phyloP scores from a whole-genome alignment of 768 basidiomycete genomes.

The Lentinula sp. region DNA sequence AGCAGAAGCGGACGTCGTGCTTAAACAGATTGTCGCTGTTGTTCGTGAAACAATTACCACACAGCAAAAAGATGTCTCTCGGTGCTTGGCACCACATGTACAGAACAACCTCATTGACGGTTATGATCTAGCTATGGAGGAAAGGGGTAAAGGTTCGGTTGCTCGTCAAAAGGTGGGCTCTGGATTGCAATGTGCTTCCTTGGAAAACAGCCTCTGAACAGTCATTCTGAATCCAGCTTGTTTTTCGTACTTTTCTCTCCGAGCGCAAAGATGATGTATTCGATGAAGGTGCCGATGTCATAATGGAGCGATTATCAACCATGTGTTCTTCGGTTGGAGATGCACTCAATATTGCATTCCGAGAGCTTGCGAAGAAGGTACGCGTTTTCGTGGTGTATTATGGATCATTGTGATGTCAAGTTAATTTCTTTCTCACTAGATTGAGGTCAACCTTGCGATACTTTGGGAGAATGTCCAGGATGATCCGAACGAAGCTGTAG shows the following conservation, averaged over 20 bases:
- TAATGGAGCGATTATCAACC: constrained; percentile 38
- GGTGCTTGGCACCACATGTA: constrained; percentile 52
- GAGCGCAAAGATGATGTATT: constrained; percentile 45
- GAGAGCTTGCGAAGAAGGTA: constrained; percentile 51
- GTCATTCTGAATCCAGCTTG: constrained; percentile 23
- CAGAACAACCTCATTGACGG: constrained; percentile 43
- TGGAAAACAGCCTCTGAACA: neutral
- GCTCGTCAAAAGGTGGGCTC: constrained; percentile 48
- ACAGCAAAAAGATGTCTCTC: constrained; percentile 56
- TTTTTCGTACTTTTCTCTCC: constrained; percentile 41
- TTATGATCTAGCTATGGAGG: constrained; percentile 48
- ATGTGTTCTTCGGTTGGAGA: constrained; percentile 46
- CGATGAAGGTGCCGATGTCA: constrained; percentile 41
- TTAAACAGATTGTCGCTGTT: constrained; percentile 40
- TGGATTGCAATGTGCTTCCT: neutral
- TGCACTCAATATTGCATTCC: constrained; percentile 39
- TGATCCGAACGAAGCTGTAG: constrained; percentile 36
- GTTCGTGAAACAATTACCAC: constrained; percentile 44
- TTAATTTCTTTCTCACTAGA: constrained; percentile 17
- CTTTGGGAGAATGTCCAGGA: constrained; percentile 53
- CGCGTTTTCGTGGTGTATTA: constrained; percentile 5
- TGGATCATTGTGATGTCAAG: neutral
- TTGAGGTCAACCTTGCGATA: constrained; percentile 51
- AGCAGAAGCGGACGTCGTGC: constrained; percentile 44
- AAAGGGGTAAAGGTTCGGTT: constrained; percentile 50